A percentile compares a stretch with the other conserved stretches of the same genome.
These are phyloP conservation scores for Lepidium didymum DNA, from an alignment of 345 rosid species.

Conservation along the genomic window DNA sequence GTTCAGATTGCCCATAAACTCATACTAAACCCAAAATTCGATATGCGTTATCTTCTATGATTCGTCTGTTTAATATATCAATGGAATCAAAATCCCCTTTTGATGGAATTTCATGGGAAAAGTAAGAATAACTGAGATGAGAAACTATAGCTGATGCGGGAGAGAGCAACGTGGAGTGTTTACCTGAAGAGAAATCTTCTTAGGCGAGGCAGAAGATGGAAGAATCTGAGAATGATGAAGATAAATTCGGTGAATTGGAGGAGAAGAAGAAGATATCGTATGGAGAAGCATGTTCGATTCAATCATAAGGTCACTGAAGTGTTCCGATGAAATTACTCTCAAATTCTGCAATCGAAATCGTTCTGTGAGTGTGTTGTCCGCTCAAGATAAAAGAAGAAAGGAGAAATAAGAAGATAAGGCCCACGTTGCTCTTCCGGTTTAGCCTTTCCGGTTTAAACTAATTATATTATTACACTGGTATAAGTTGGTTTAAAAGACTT, in stretches of 20 bases:
- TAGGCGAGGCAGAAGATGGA: slow-evolving; percentile 26
- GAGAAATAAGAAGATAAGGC: slow-evolving; percentile 26
- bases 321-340: background rate
- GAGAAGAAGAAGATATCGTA: slow-evolving; percentile 35
- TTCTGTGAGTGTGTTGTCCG: background rate
- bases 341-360: background rate
- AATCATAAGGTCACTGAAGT: slow-evolving; percentile 3
- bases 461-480: background rate
- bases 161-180: background rate
- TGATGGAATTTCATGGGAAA: background rate
- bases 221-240: slow-evolving; percentile 28
- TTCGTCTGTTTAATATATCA: background rate
- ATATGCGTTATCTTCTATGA: no score
- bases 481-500: no score
- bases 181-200: slow-evolving; percentile 39
- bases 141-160: background rate
- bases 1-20: background rate
- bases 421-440: slow-evolving; percentile 18
- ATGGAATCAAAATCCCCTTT: background rate
- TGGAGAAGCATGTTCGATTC: slow-evolving; percentile 47
- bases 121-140: background rate
- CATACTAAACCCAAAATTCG: background rate
- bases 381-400: background rate
- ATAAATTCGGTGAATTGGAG: slow-evolving; percentile 20
- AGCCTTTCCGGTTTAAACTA: background rate